phyloP scores from a whole-genome alignment of 2,329 filamentous ascomycete genomes.

The Diaporthe australafricana region DNA sequence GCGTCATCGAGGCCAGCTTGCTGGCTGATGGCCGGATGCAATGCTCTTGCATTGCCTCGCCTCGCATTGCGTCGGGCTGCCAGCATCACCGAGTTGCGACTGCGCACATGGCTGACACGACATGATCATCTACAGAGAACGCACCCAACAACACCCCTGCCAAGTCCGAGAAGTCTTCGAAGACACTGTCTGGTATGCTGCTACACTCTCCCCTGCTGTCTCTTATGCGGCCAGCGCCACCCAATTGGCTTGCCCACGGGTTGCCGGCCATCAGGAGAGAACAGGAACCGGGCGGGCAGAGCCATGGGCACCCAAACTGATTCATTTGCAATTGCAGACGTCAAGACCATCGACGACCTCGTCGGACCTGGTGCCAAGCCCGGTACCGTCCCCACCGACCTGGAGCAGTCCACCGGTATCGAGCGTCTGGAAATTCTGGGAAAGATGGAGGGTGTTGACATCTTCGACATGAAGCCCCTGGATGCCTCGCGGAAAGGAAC shows the following conservation, averaged over 20 bases:
- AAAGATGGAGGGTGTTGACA: slow-evolving; percentile 98
- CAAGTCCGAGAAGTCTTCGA: slow-evolving; percentile 33
- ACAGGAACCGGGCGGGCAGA: background rate
- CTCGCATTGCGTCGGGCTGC: background rate
- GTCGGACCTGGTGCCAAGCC: slow-evolving; percentile 82
- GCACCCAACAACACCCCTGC: slow-evolving; percentile 32
- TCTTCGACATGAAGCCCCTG: slow-evolving; percentile 98
- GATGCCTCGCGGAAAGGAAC: slow-evolving; percentile 92
- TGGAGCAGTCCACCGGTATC: slow-evolving; percentile 96
- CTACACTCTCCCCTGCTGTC: background rate
- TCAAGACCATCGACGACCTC: slow-evolving; percentile 86
- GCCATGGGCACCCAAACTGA: slow-evolving; percentile 35
- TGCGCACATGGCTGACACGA: slow-evolving; percentile 11
- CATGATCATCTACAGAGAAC: slow-evolving; percentile 28
- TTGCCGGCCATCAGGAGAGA: background rate
- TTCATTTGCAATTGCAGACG: slow-evolving; percentile 68
- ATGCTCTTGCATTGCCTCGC: background rate
- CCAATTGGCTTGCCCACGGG: background rate
- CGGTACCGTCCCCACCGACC: slow-evolving; percentile 90
- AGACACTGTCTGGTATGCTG: slow-evolving; percentile 34
- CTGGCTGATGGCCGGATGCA: background rate
- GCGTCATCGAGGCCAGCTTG: slow-evolving; percentile 25
- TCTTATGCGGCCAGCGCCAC: background rate
- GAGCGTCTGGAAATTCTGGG: slow-evolving; percentile 98
- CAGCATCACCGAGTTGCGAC: background rate